Conservation (phyloP, 805 yeast genomes). For the Yamadazyma phyllophila region DNA sequence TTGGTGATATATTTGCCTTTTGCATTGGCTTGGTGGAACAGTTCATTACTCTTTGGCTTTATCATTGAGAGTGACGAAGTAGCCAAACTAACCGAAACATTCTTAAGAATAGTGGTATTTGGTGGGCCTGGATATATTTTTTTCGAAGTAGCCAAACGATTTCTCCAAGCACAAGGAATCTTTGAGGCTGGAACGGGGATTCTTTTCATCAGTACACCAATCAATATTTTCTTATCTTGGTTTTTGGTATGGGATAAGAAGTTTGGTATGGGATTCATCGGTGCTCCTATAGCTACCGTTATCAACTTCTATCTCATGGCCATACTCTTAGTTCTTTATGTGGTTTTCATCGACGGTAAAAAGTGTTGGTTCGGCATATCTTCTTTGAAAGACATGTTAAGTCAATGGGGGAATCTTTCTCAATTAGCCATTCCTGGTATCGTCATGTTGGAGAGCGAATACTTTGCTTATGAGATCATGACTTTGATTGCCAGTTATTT, state of each 20-base stretch:
- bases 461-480: conserved; percentile 46
- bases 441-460: conserved; percentile 45
- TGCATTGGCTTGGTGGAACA: conserved; percentile 41
- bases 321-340: conserved; percentile 34
- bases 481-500: conserved; percentile 45
- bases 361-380: conserved; percentile 68
- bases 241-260: conserved; percentile 41
- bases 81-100: conserved; percentile 30
- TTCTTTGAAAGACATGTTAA: conserved; percentile 34
- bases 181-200: conserved; percentile 48
- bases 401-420: conserved; percentile 34
- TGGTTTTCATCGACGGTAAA: conserved; percentile 54
- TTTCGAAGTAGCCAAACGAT: conserved; percentile 41
- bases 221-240: conserved; percentile 39
- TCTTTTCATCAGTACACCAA: conserved; percentile 40
- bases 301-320: conserved; percentile 44
- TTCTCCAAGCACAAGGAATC: conserved; percentile 46
- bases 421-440: conserved; percentile 45
- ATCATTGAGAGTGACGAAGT: conserved; percentile 36
- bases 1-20: conserved; percentile 36
- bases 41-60: conserved; percentile 24
- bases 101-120: conserved; percentile 31
- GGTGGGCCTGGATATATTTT: conserved; percentile 46
- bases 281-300: conserved; percentile 44
- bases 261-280: conserved; percentile 40